phyloP scores from a whole-genome alignment of 1,284 basidiomycete species.

The Paramarasmius palmivorus region DNA sequence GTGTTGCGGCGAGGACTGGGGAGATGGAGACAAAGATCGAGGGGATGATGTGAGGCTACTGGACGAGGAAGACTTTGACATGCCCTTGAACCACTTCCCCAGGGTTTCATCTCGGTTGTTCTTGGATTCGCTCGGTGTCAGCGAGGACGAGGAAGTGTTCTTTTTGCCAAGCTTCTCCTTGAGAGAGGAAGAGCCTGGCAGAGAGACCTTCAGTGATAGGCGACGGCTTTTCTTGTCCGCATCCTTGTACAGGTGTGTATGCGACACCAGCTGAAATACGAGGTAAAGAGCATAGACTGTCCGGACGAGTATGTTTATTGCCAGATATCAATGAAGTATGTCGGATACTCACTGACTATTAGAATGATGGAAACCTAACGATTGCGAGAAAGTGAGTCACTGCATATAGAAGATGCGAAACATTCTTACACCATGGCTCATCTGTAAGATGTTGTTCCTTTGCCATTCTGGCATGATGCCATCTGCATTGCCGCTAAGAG shows the following conservation, averaged over 20 bases:
- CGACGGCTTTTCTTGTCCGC: conserved; percentile 42
- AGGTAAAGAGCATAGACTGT: conserved; percentile 76
- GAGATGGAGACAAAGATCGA: neutral
- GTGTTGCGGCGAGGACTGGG: no score
- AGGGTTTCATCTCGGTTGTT: conserved; percentile 2
- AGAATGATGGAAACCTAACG: conserved; percentile 69
- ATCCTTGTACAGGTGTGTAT: conserved; percentile 78
- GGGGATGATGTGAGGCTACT: conserved; percentile 4
- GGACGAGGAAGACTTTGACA: neutral
- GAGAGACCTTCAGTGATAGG: conserved; percentile 35
- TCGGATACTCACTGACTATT: conserved; percentile 54
- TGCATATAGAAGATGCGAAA: no score
- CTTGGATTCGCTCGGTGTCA: neutral
- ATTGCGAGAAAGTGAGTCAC: neutral
- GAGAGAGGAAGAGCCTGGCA: neutral
- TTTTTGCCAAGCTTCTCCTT: neutral
- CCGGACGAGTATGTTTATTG: no score
- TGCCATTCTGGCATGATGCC: conserved; percentile 29
- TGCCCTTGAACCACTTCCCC: conserved; percentile 9
- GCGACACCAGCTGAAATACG: conserved; percentile 87
- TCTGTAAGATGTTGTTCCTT: conserved; percentile 65
- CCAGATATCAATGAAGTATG: no score
- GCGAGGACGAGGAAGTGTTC: neutral
- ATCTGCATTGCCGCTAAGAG: conserved; percentile 42
- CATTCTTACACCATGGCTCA: conserved; percentile 87